Percentiles rank a stretch among this genome's conserved stretches.
These are phyloP conservation scores for Hyphodiscus sp. DNA, from an alignment of 2,329 filamentous ascomycete genomes.

Conservation along the genomic window DNA sequence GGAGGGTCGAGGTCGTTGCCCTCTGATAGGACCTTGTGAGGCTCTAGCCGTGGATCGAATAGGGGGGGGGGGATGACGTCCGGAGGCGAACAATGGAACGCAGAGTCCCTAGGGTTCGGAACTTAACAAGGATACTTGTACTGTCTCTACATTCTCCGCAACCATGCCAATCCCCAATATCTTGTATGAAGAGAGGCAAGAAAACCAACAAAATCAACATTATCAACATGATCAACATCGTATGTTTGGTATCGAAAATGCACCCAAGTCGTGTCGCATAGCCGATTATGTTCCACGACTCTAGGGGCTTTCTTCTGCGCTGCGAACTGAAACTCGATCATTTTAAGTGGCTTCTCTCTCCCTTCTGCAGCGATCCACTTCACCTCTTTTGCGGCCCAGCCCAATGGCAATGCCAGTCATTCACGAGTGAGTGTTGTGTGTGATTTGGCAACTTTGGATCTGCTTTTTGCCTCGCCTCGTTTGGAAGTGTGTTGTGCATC, in stretches of 20 bases:
- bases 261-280: too few relatives aligned
- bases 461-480: background rate
- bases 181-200: background rate
- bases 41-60: background rate
- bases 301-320: background rate
- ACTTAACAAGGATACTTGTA: background rate
- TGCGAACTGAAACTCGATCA: background rate
- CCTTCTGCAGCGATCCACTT: background rate
- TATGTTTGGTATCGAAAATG: background rate
- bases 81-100: background rate
- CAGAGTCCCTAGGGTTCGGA: background rate
- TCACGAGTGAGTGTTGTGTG: background rate
- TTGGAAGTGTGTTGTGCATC: background rate
- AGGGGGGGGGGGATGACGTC: background rate
- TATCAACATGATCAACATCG: background rate
- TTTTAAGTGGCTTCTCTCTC: background rate
- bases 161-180: background rate
- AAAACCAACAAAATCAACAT: too few relatives aligned
- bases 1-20: background rate
- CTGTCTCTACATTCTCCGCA: background rate
- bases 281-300: background rate
- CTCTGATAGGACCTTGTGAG: background rate
- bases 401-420: background rate
- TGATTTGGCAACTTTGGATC: background rate
- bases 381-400: background rate